These are phyloP conservation scores for Colletotrichum musicola DNA, from an alignment of 2,329 filamentous ascomycete genomes.

Conservation along the genomic window DNA sequence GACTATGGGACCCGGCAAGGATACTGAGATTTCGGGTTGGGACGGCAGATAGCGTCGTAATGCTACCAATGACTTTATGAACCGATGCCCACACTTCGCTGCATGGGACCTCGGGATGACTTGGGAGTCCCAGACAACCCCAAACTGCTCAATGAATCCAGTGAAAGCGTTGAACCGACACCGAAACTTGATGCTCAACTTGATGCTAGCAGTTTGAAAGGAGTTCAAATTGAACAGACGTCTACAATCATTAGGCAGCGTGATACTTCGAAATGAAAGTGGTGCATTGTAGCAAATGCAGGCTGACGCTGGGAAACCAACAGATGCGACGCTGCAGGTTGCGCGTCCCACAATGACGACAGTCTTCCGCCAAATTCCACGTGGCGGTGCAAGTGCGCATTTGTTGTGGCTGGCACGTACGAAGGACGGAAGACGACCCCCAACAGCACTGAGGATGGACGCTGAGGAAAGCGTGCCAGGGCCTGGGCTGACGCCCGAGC, in stretches of 20 bases:
- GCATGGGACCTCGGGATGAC: not conserved
- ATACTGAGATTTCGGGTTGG: constrained; percentile 2
- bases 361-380: constrained; percentile 33
- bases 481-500: constrained; percentile 36
- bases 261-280: not conserved
- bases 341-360: constrained; percentile 38
- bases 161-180: no score
- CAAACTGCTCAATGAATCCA: not conserved
- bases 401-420: constrained; percentile 24
- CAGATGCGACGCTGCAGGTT: constrained; percentile 17
- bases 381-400: constrained; percentile 31
- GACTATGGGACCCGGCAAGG: constrained; percentile 4
- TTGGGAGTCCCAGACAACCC: not conserved
- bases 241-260: not conserved
- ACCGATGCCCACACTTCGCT: constrained; percentile 6
- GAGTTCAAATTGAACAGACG: not conserved
- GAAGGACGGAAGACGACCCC: not conserved
- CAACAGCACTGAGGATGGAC: no score
- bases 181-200: no score
- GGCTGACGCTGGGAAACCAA: constrained; percentile 17
- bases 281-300: constrained; percentile 7
- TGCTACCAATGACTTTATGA: constrained; percentile 22
- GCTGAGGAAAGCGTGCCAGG: constrained; percentile 5
- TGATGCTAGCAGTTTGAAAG: no score
- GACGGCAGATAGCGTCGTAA: constrained; percentile 27